A percentile compares a stretch with the other conserved stretches of the same genome.
Evolutionary conservation across 345 rosid genomes (phyloP).

Genomic region (Tarenaya hassleriana): DNA sequence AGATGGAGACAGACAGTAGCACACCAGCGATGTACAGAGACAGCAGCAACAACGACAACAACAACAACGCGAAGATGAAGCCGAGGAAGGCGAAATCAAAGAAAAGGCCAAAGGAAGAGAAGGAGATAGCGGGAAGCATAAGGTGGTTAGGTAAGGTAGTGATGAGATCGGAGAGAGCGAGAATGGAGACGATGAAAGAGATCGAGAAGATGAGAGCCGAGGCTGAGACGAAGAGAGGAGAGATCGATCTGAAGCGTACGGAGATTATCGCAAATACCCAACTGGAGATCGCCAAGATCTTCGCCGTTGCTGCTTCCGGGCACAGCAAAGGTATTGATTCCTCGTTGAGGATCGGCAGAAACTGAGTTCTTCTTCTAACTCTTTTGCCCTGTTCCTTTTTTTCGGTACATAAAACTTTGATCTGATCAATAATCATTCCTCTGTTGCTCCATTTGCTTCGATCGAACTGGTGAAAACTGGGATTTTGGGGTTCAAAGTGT

Average conservation of each 20-base stretch:
- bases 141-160: slow-evolving; percentile 79
- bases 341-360: slow-evolving; percentile 79
- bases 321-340: slow-evolving; percentile 55
- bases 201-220: slow-evolving; percentile 85
- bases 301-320: slow-evolving; percentile 40
- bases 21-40: slow-evolving; percentile 70
- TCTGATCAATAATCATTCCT: slow-evolving; percentile 1
- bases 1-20: slow-evolving; percentile 70
- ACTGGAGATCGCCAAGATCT: slow-evolving; percentile 80
- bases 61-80: slow-evolving; percentile 34
- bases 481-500: too few species aligned
- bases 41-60: slow-evolving; percentile 34
- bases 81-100: slow-evolving; percentile 42
- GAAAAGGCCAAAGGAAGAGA: slow-evolving; percentile 38
- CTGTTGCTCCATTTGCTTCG: too few species aligned
- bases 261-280: slow-evolving; percentile 88
- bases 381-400: neutral
- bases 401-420: neutral
- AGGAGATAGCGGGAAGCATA: slow-evolving; percentile 64
- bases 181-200: slow-evolving; percentile 85
- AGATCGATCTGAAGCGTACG: slow-evolving; percentile 83
- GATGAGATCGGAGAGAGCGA: slow-evolving; percentile 76
- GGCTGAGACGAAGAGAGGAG: slow-evolving; percentile 76
- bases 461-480: too few species aligned
- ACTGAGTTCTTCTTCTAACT: slow-evolving; percentile 24